These are phyloP conservation scores for Aspergillus tubingensis DNA, from an alignment of 2,329 filamentous ascomycete genomes.

Conservation along the genomic window DNA sequence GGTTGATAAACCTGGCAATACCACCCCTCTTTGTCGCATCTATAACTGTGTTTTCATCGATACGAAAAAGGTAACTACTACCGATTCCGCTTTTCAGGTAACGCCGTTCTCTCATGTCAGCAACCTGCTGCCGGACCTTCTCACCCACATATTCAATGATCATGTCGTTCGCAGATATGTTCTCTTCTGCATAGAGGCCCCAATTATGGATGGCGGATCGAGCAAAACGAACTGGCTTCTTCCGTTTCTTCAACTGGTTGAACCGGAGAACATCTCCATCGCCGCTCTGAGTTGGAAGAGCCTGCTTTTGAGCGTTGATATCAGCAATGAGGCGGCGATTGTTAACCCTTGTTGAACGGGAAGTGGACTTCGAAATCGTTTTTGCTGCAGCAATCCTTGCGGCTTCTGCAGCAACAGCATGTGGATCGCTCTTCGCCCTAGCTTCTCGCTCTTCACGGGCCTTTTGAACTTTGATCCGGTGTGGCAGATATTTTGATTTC, in stretches of 20 bases:
- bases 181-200: conserved; percentile 97
- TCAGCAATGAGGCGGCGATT: conserved; percentile 93
- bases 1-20: conserved; percentile 96
- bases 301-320: conserved; percentile 90
- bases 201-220: conserved; percentile 98
- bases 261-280: conserved; percentile 93
- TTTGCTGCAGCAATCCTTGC: conserved; percentile 77
- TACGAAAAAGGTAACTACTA: conserved; percentile 95
- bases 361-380: conserved; percentile 81
- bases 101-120: conserved; percentile 88
- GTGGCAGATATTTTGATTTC: conserved; percentile 96
- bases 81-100: conserved; percentile 97
- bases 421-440: conserved; percentile 65
- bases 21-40: conserved; percentile 98
- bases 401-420: conserved; percentile 67
- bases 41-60: conserved; percentile 95
- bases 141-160: conserved; percentile 99
- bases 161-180: conserved; percentile 97
- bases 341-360: conserved; percentile 89
- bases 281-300: conserved; percentile 64
- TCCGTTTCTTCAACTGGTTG: conserved; percentile 98
- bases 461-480: conserved; percentile 94
- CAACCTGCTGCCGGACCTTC: conserved; percentile 93
- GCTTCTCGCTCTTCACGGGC: conserved; percentile 86
- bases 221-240: conserved; percentile 98